phyloP scores from a whole-genome alignment of 176 grass and related monocot species.

The Echinochloa phyllopogon region DNA sequence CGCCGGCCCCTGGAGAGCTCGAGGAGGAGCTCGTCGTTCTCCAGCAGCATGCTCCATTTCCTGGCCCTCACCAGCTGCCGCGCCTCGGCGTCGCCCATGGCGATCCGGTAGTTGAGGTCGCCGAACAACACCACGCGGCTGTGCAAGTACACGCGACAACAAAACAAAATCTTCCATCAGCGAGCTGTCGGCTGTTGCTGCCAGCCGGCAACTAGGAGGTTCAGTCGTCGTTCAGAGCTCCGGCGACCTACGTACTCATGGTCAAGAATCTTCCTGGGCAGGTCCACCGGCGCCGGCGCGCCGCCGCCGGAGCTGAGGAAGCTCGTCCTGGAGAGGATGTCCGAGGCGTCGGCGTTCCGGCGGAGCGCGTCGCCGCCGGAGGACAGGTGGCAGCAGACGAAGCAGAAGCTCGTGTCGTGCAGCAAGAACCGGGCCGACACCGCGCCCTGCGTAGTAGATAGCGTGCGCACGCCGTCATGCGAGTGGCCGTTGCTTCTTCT shows the following conservation, averaged over 20 bases:
- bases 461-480: not conserved
- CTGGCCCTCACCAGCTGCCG: slow-evolving; percentile 54
- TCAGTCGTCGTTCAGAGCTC: not conserved
- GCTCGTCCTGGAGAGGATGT: slow-evolving; percentile 61
- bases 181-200: not conserved
- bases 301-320: slow-evolving; percentile 23
- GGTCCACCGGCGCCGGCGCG: not conserved
- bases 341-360: slow-evolving; percentile 62
- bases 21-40: slow-evolving; percentile 70
- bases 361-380: slow-evolving; percentile 68
- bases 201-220: no score
- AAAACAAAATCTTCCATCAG: no score
- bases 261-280: slow-evolving; percentile 68
- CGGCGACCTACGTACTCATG: slow-evolving; percentile 77
- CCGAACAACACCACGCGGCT: slow-evolving; percentile 74
- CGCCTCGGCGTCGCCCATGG: slow-evolving; percentile 55
- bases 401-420: slow-evolving; percentile 86
- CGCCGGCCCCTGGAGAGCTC: slow-evolving; percentile 54
- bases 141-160: not conserved
- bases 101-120: slow-evolving; percentile 89
- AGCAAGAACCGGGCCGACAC: slow-evolving; percentile 77
- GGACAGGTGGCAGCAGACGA: slow-evolving; percentile 90
- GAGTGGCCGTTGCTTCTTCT: not conserved
- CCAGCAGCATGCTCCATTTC: slow-evolving; percentile 73
- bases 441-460: slow-evolving; percentile 57